phyloP scores from a whole-genome alignment of 352 stramenopile genomes.

The Globisporangium nunn region DNA sequence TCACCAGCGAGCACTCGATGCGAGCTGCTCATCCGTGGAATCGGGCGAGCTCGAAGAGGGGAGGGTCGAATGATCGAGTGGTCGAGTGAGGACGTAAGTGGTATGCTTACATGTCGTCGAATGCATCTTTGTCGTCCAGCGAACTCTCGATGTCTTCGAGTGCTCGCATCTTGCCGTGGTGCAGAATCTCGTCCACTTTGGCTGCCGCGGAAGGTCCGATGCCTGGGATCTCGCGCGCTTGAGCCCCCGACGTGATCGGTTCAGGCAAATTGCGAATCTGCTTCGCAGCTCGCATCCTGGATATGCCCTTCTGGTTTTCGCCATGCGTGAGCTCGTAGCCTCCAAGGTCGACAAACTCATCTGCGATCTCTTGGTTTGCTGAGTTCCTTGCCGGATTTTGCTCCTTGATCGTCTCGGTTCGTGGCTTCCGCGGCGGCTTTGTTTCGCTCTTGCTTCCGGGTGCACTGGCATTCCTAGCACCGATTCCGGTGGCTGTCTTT shows the following conservation, averaged over 20 bases:
- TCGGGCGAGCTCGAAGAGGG: slow-evolving; percentile 32
- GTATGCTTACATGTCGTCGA: slow-evolving; percentile 3
- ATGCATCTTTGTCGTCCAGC: slow-evolving; percentile 1
- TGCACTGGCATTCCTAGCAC: not conserved
- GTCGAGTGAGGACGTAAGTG: not conserved
- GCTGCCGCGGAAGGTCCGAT: slow-evolving; percentile 25
- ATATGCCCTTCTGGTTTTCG: slow-evolving; percentile 30
- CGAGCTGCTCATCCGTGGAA: slow-evolving; percentile 25
- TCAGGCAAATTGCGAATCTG: slow-evolving; percentile 22
- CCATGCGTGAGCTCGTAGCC: slow-evolving; percentile 24
- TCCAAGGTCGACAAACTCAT: slow-evolving; percentile 40
- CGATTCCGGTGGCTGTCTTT: not conserved
- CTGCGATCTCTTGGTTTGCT: slow-evolving; percentile 28
- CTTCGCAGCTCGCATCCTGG: slow-evolving; percentile 34
- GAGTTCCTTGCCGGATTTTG: slow-evolving; percentile 28
- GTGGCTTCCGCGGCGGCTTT: slow-evolving; percentile 5
- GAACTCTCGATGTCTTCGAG: slow-evolving; percentile 15
- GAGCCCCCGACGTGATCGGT: slow-evolving; percentile 21
- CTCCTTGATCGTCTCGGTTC: slow-evolving; percentile 23
- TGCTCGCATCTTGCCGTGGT: slow-evolving; percentile 25
- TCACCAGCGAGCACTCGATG: slow-evolving; percentile 12
- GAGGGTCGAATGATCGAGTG: not conserved
- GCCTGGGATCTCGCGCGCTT: slow-evolving; percentile 18
- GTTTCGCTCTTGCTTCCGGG: not conserved
- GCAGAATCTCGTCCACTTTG: slow-evolving; percentile 33